Percentiles rank a stretch among this genome's conserved stretches.
Evolutionary conservation across 495 filamentous ascomycete species (phyloP).

Genomic region (Apiosordaria backusii): DNA sequence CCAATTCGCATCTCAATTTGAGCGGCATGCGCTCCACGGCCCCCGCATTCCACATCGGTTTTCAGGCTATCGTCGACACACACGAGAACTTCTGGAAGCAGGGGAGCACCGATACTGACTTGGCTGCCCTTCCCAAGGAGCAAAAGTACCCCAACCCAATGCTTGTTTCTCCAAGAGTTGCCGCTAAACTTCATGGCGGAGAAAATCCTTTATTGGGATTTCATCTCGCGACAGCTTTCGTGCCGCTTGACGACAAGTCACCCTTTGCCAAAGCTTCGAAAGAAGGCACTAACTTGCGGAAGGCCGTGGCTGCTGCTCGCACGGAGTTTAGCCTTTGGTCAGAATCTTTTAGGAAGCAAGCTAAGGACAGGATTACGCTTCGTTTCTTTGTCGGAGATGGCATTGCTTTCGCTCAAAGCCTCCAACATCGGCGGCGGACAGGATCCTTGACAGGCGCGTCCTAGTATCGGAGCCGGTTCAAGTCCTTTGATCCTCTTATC

Average conservation of each 20-base stretch:
- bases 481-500: slow-evolving; percentile 10
- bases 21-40: slow-evolving; percentile 10
- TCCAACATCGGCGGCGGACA: slow-evolving; percentile 18
- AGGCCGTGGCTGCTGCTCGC: slow-evolving; percentile 11
- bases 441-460: not conserved
- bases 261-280: not conserved
- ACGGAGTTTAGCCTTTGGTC: slow-evolving; percentile 27
- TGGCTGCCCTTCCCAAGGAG: not conserved
- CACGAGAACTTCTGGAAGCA: slow-evolving; percentile 6
- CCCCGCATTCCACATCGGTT: not conserved
- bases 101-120: slow-evolving; percentile 5
- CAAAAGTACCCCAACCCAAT: slow-evolving; percentile 19
- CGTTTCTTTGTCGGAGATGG: slow-evolving; percentile 28
- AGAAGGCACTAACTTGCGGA: not conserved
- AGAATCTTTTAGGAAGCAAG: slow-evolving; percentile 15
- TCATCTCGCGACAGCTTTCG: slow-evolving; percentile 27
- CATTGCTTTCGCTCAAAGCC: slow-evolving; percentile 20
- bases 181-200: slow-evolving; percentile 22
- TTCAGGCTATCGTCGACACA: not conserved
- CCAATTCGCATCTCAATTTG: not conserved
- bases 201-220: slow-evolving; percentile 31
- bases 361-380: slow-evolving; percentile 6
- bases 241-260: slow-evolving; percentile 1
- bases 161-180: slow-evolving; percentile 12
- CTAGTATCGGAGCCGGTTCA: slow-evolving; percentile 10